Evolutionary conservation across 768 basidiomycete species (phyloP), one percentile per base, ranked within the genome.

Genomic region (Tephrocybe sp.): DNA sequence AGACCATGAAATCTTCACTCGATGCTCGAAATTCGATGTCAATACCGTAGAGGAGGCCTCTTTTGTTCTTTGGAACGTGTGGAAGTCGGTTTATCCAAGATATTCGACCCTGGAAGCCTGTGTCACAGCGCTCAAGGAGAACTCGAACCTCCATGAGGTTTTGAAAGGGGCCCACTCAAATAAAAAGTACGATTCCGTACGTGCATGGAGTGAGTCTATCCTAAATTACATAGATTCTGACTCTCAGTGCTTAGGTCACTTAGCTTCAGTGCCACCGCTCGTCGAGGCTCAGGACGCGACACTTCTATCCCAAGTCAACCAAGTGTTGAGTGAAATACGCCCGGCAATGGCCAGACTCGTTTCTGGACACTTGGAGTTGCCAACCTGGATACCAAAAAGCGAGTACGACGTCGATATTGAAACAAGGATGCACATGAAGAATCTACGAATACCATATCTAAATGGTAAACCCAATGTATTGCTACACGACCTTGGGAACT

Each of bases 401-500:
- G 40, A 51, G 16, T 60, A 66, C 44, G 29, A 42, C 18, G 52
- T 57, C 33, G 27, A 29, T 11, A 11, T 29, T 11, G 27, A 29
- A 29, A 54, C 60, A n/a, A 42, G 55, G 16, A 45, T 42, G 11
- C 68, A 74, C 49, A 53, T 75, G 0, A 40, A n/a, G 15, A 50
- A 55, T 3, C 56, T 74, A 22, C 53, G 51, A 8, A 71, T 76
- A 38, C 72, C 71, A 2, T 61, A 47, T 27, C 36, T 73, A 10
- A 68, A 69, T 45, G 71, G 68, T 12, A 72, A 66, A 46, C 74
- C 73, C 0, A 72, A 68, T 45, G 64, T 75, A 1, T 58, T 76
- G 5, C 63, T 76, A 1, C 72, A 76, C 42, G 64, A 72, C 45
- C 54, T 74, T 6, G 74, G 72, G 16, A 66, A 61, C n/a, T 75